phyloP scores from a whole-genome alignment of 106 monocot species.

The Dioscorea dumetorum region DNA sequence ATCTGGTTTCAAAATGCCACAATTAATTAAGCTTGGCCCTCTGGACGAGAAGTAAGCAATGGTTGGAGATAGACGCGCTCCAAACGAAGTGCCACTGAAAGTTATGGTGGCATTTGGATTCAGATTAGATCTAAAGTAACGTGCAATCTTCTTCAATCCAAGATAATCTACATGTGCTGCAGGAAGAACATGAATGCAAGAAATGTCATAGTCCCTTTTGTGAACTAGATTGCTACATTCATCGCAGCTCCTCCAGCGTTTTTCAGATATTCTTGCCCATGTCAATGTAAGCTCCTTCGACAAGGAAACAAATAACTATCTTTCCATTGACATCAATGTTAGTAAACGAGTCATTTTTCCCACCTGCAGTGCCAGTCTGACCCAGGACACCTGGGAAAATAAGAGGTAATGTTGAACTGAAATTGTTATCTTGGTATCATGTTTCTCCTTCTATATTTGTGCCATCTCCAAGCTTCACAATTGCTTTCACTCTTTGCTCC shows the following conservation, averaged over 20 bases:
- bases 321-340: conserved; percentile 6
- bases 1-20: background rate
- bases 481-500: background rate
- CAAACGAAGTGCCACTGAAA: background rate
- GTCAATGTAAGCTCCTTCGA: background rate
- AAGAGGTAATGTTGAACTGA: background rate
- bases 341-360: conserved; percentile 1
- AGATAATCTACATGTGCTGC: background rate
- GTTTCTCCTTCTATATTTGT: conserved; percentile 3
- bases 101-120: background rate
- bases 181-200: background rate
- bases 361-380: background rate
- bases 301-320: background rate
- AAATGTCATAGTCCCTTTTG: background rate
- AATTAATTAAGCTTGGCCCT: background rate
- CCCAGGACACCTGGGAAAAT: background rate
- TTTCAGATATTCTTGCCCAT: background rate
- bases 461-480: conserved; percentile 14
- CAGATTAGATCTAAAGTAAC: background rate
- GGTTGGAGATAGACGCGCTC: background rate
- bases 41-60: background rate
- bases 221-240: background rate
- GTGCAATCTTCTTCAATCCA: background rate
- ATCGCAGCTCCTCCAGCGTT: background rate
- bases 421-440: background rate